These are phyloP conservation scores for Termitomyces heimii DNA, from an alignment of 768 basidiomycete species.

Conservation along the genomic window DNA sequence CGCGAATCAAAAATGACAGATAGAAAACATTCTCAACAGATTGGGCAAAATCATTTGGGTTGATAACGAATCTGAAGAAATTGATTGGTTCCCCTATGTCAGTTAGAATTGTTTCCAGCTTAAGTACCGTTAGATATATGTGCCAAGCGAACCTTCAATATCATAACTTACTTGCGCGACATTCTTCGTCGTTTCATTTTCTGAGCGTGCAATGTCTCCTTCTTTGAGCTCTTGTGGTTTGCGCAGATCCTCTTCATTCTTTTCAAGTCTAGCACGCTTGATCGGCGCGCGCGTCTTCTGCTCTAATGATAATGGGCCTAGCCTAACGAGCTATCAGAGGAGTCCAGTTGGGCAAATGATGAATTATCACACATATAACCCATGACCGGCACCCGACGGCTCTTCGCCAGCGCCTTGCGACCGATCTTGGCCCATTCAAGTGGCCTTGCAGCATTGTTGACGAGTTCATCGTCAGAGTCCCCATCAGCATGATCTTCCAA, in stretches of 20 bases:
- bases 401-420: constrained; percentile 75
- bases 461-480: constrained; percentile 48
- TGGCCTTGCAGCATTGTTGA: constrained; percentile 33
- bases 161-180: constrained; percentile 56
- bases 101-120: constrained; percentile 62
- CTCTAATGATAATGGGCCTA: constrained; percentile 85
- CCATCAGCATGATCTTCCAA: constrained; percentile 39
- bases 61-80: constrained; percentile 82
- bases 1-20: constrained; percentile 85
- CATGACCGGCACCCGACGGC: constrained; percentile 70
- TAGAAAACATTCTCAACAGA: constrained; percentile 97
- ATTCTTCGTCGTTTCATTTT: constrained; percentile 89
- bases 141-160: neutral
- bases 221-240: constrained; percentile 79
- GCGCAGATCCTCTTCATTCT: constrained; percentile 59
- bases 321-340: constrained; percentile 44
- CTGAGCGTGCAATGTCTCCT: constrained; percentile 75
- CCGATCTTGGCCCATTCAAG: constrained; percentile 88
- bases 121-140: neutral
- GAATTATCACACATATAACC: constrained; percentile 74
- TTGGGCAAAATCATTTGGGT: constrained; percentile 88
- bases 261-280: constrained; percentile 66
- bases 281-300: constrained; percentile 64
- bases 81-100: constrained; percentile 51
- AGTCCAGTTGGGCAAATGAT: neutral